Percentiles rank a stretch among this genome's conserved stretches.
Evolutionary conservation across 2,329 filamentous ascomycete genomes (phyloP).

Genomic region (Fonsecaea monophora): DNA sequence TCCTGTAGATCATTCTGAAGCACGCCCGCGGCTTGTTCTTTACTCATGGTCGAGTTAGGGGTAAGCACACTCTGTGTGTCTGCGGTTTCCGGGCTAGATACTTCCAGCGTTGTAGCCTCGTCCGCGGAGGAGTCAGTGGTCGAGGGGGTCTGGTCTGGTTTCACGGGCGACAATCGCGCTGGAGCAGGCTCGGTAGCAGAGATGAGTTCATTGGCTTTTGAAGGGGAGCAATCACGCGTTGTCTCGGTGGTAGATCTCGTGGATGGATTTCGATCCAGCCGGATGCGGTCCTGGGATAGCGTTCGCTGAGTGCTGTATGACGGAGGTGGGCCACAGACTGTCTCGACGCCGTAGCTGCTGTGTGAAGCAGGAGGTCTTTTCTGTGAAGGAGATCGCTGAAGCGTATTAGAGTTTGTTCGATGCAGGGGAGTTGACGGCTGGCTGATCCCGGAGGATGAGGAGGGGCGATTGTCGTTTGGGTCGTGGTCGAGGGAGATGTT

Average conservation of each 20-base stretch:
- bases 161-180: constrained; percentile 19
- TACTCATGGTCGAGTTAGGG: constrained; percentile 22
- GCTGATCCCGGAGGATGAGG: constrained; percentile 23
- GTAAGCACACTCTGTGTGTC: constrained; percentile 33
- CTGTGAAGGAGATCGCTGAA: constrained; percentile 33
- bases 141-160: constrained; percentile 18
- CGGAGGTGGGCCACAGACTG: constrained; percentile 57
- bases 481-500: constrained; percentile 24
- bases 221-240: constrained; percentile 15
- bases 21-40: constrained; percentile 39
- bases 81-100: constrained; percentile 32
- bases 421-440: constrained; percentile 28
- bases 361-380: constrained; percentile 55
- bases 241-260: constrained; percentile 20
- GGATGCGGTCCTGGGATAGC: constrained; percentile 46
- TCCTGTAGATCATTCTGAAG: constrained; percentile 42
- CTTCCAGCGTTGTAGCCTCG: constrained; percentile 22
- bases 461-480: constrained; percentile 23
- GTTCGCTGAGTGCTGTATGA: constrained; percentile 57
- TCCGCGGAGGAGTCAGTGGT: constrained; percentile 24
- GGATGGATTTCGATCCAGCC: constrained; percentile 31
- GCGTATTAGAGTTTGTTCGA: constrained; percentile 27
- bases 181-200: constrained; percentile 9
- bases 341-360: constrained; percentile 59
- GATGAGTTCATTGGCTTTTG: constrained; percentile 23